Base-by-base conservation (phyloP, 768 basidiomycete genomes). In the Tylopilus subfusipes region DNA sequence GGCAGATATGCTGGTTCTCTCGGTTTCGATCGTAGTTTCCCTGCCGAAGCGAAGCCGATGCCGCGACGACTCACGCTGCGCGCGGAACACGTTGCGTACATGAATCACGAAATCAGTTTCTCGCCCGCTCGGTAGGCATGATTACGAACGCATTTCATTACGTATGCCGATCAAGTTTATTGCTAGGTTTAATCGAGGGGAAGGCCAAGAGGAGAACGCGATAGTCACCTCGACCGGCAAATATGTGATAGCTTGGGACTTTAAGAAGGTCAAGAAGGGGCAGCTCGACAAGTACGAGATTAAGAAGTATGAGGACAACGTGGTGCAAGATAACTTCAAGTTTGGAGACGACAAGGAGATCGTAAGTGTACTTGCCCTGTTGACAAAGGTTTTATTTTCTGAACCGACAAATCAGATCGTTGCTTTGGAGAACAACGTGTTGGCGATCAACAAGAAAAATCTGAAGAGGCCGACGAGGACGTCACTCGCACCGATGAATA, bases 291-390 rank as follows among this genome's bases (percentile, higher is more conserved):
- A 88, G 69, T 98, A 98, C 66, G 93, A 96, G 64, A 95, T 98
- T 76, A 94, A 95, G 81, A 88, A 88, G 75, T 98, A 97, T 68
- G 89, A 93, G 64, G 93, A 96, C 63, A 79, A 82, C 43, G 94
- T 98, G 54, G 94, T 98, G 0, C 95, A 97, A 59, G 97, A 99
- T 71, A 92, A 88, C 73, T 99, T 99, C 84, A 91, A 88, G 73
- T 98, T 95, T 66, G 96, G 94, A 14, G 92, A 96, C 63, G 95
- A 98, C 73, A 90, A 93, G 66, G 88, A 98, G 68, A 98, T 99
- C 67, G 93, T 93, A 63, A 65, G 90, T 34, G 18, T 24, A 49
- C 43, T n/a, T 16, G 8, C 14, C 2, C 21, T 39, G 5, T 19
- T 12, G 39, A 22, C 10, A n/a, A 30, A 18, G 12, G 31, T 30